These are phyloP conservation scores for Durio zibethinus DNA, from an alignment of 345 rosid genomes.

Conservation along the genomic window DNA sequence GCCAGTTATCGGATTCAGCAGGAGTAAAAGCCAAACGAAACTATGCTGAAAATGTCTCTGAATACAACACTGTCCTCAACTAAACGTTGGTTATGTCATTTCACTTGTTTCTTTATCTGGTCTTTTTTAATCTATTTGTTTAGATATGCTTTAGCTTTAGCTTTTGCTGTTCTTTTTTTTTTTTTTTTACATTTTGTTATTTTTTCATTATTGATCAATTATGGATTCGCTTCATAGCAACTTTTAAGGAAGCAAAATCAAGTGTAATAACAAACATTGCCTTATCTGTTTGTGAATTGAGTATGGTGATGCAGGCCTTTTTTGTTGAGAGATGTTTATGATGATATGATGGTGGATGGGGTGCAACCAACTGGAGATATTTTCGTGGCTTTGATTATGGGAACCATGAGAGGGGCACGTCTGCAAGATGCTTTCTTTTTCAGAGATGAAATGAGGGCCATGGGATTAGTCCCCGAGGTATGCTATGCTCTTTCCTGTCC, in stretches of 20 bases:
- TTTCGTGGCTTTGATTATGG: slow-evolving; percentile 73
- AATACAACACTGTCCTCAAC: slow-evolving; percentile 67
- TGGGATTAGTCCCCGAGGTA: slow-evolving; percentile 94
- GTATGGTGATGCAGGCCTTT: slow-evolving; percentile 35
- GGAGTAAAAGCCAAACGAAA: slow-evolving; percentile 59
- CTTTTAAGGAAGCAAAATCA: background rate
- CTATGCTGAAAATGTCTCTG: slow-evolving; percentile 68
- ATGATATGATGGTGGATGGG: slow-evolving; percentile 91
- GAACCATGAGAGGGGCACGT: slow-evolving; percentile 86
- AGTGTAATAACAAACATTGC: background rate
- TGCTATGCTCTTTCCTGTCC: slow-evolving; percentile 6
- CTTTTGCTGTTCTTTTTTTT: background rate
- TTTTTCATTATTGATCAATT: background rate
- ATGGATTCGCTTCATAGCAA: background rate
- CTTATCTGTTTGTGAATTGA: slow-evolving; percentile 3
- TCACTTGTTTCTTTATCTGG: background rate
- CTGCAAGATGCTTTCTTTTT: slow-evolving; percentile 81
- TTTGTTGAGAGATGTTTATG: slow-evolving; percentile 78
- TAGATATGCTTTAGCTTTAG: background rate
- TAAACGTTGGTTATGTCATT: background rate
- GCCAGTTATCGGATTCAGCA: slow-evolving; percentile 47
- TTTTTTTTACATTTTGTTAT: background rate
- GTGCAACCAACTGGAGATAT: slow-evolving; percentile 78
- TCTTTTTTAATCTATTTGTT: background rate
- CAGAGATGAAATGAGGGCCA: slow-evolving; percentile 79